A percentile compares a stretch with the other conserved stretches of the same genome.
phyloP scores from a whole-genome alignment of 2,329 filamentous ascomycete genomes.

The Botrytis tulipae region DNA sequence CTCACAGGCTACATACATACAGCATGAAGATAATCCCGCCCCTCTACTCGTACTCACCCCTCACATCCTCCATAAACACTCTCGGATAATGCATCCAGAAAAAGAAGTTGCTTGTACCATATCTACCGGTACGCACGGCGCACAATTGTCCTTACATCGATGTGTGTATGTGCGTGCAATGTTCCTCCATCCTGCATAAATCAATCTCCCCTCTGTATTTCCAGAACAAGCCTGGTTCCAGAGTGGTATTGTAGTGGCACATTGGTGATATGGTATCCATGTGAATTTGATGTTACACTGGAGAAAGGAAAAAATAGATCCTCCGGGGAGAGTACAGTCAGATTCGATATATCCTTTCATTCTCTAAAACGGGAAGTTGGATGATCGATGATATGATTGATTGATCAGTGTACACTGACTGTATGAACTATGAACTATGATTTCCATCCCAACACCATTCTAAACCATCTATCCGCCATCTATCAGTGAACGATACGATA shows the following conservation, averaged over 20 bases:
- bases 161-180: background rate
- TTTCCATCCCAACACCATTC: background rate
- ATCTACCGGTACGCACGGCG: background rate
- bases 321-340: background rate
- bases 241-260: background rate
- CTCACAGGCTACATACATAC: background rate
- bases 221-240: background rate
- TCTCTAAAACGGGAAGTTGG: background rate
- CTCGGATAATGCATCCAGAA: background rate
- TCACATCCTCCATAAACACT: background rate
- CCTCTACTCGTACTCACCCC: background rate
- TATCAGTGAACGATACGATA: background rate
- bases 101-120: background rate
- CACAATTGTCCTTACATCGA: background rate
- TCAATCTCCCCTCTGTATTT: background rate
- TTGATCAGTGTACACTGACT: background rate
- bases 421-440: background rate
- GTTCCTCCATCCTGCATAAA: background rate
- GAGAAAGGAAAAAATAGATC: background rate
- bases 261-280: background rate
- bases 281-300: background rate
- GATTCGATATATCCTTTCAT: background rate
- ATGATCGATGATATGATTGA: background rate
- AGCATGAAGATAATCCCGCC: background rate
- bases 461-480: background rate